Percentiles rank a stretch among this genome's conserved stretches.
Evolutionary conservation across 2,329 filamentous ascomycete species (phyloP).

Genomic region (Cadophora sp.): DNA sequence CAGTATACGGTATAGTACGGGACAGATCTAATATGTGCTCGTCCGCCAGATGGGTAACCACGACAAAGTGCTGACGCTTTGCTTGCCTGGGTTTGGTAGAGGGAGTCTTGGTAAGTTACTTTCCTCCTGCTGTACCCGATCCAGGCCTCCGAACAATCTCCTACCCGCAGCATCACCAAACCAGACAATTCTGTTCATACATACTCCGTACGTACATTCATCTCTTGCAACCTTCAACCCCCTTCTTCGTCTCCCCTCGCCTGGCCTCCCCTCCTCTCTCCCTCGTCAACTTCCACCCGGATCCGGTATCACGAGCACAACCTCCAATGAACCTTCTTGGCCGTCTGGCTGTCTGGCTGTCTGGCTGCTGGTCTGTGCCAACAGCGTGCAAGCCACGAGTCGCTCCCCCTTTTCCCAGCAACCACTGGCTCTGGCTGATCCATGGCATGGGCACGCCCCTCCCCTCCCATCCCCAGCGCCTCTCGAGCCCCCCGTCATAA

Average conservation of each 20-base stretch:
- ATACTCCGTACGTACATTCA: too few relatives aligned
- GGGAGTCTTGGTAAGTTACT: background rate
- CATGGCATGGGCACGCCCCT: too few relatives aligned
- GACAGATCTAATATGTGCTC: background rate
- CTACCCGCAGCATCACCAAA: constrained; percentile 3
- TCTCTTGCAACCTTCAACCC: constrained; percentile 11
- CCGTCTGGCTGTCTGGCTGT: background rate
- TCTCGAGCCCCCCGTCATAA: constrained; percentile 28
- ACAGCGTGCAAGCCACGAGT: constrained; percentile 32
- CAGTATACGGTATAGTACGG: constrained; percentile 9
- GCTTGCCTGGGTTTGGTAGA: too few relatives aligned
- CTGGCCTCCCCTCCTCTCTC: too few relatives aligned
- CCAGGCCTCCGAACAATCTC: constrained; percentile 10
- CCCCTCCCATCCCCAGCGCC: background rate
- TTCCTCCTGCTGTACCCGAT: constrained; percentile 18
- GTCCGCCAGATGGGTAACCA: constrained; percentile 11
- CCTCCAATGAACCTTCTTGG: background rate
- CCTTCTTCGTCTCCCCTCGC: background rate
- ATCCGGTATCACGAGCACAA: background rate
- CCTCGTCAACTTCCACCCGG: constrained; percentile 5
- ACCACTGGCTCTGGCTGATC: constrained; percentile 10
- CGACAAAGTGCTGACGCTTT: background rate
- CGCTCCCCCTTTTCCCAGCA: constrained; percentile 15
- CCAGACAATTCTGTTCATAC: background rate
- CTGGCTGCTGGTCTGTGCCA: constrained; percentile 22